These are phyloP conservation scores for Ustilago tritici DNA, from an alignment of 1,284 basidiomycete species.

Conservation along the genomic window DNA sequence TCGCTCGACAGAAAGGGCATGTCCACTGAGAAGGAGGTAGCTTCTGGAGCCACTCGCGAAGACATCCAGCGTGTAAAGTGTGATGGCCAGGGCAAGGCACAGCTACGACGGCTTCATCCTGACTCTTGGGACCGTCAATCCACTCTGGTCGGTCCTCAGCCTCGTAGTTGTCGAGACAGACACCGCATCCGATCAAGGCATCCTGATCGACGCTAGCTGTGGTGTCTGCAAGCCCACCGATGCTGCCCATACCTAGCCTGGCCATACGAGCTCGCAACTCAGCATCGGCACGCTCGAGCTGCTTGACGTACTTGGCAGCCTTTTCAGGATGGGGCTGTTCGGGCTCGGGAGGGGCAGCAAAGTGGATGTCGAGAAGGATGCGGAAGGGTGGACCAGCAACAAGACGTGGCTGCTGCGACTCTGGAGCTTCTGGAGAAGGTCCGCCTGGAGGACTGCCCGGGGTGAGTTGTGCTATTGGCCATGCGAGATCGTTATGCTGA, in stretches of 20 bases:
- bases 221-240: conserved; percentile 47
- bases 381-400: conserved; percentile 61
- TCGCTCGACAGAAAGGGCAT: conserved; percentile 64
- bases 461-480: conserved; percentile 57
- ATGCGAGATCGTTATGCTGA: conserved; percentile 46
- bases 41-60: conserved; percentile 62
- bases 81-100: conserved; percentile 66
- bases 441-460: conserved; percentile 42
- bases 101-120: conserved; percentile 60
- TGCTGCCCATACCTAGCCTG: conserved; percentile 59
- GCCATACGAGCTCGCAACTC: conserved; percentile 66
- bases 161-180: conserved; percentile 64
- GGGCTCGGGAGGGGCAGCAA: conserved; percentile 29
- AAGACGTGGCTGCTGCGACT: conserved; percentile 42
- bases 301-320: conserved; percentile 53
- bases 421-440: conserved; percentile 32
- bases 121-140: conserved; percentile 52
- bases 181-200: conserved; percentile 56
- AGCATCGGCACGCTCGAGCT: conserved; percentile 63
- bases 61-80: conserved; percentile 60
- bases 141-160: conserved; percentile 62
- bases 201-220: conserved; percentile 17
- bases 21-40: conserved; percentile 62
- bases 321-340: conserved; percentile 52
- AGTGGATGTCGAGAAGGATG: conserved; percentile 54